These are phyloP conservation scores for Suillus americanus DNA, from an alignment of 768 basidiomycete genomes.

Conservation along the genomic window DNA sequence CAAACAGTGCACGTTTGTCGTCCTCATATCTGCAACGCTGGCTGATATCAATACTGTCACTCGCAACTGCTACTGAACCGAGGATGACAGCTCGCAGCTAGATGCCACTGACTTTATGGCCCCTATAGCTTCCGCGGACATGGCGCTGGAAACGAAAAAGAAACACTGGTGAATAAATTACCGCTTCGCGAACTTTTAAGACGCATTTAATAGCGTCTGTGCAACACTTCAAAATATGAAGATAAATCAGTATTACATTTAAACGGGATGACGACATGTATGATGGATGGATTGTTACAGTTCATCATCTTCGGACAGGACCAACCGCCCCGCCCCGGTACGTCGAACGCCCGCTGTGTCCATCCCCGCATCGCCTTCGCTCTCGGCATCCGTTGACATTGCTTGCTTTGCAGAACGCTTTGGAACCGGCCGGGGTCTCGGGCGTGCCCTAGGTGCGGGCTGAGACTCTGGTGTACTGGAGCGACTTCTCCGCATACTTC, in stretches of 20 bases:
- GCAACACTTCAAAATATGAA: not conserved
- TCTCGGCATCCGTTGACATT: not conserved
- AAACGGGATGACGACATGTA: constrained; percentile 9
- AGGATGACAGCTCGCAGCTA: not conserved
- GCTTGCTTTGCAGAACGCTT: constrained; percentile 17
- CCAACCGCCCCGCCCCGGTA: constrained; percentile 28
- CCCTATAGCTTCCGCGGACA: not conserved
- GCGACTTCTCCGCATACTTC: constrained; percentile 22
- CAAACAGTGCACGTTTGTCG: not conserved
- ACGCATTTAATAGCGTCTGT: not conserved
- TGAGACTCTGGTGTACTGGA: constrained; percentile 21
- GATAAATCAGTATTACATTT: constrained; percentile 10
- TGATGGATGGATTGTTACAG: constrained; percentile 14
- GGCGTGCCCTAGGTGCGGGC: constrained; percentile 21
- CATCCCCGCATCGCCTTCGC: not conserved
- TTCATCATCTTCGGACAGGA: constrained; percentile 42
- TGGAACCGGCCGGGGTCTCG: constrained; percentile 43
- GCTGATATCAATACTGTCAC: not conserved
- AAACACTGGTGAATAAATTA: not conserved
- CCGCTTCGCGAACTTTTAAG: not conserved
- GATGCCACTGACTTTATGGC: not conserved
- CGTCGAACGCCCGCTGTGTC: constrained; percentile 8
- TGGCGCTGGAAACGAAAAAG: not conserved
- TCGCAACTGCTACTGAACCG: not conserved
- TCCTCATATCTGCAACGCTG: not conserved